Conservation (phyloP, 164 flowering plant genomes). For the Vitis vinifera region ASM3070453v1 NC_081813.1:7007501-7008000, state of each 20-base stretch:
- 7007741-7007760: neutral
- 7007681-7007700: neutral
- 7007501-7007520: neutral
- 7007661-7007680: neutral
- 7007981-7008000: neutral
- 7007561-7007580: neutral
- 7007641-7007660: neutral
- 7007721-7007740: neutral
- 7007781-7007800: neutral
- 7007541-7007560: constrained; percentile 1
- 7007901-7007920: constrained; percentile 14
- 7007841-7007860: neutral
- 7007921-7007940: constrained; percentile 21
- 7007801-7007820: neutral
- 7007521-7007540: neutral
- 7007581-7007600: constrained; percentile 23
- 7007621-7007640: neutral
- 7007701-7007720: constrained; percentile 1
- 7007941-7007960: constrained; percentile 27
- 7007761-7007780: no score
- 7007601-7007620: constrained; percentile 28
- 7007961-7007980: constrained; percentile 24
- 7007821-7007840: constrained; percentile 6
- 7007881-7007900: neutral
- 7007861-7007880: neutral